Evolutionary conservation across 148 eudicot species (phyloP), one percentile per base, ranked within the genome.

Genomic region (Nepenthes mirabilis): DNA sequence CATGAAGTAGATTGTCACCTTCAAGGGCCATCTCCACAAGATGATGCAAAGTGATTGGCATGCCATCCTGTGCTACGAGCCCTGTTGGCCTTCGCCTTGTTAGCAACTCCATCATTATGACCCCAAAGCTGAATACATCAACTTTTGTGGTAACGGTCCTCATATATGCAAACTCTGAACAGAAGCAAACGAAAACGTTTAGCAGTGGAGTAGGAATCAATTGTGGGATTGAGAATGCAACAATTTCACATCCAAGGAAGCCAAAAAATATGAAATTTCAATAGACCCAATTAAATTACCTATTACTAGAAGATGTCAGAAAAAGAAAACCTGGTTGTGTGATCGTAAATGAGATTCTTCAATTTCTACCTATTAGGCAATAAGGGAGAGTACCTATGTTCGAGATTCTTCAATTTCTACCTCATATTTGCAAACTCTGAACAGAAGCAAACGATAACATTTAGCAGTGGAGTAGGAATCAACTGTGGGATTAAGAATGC

Each of bases 111-210:
- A 93, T 83, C 67, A 82, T 64, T 59, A 88, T 65, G 34, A 88
- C 56, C 3, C 99, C 96, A 2, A 86, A 88, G 83, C 96, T 88
- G 82, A 88, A 93, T 56, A 93, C 77, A 37, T 93, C 96, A 37
- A 88, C 91, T 70, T 88, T 86, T 40, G 99, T 83, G 5, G 96
- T 88, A 33, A 86, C 79, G 60, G 69, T 74, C 77, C 85, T 79
- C 91, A 86, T 88, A 58, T 82, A 93, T 60, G 99, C 96, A 61
- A 83, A 79, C 67, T 88, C 96, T 88, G 89, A 58, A 49, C 52
- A 49, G 6, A n/a, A 11, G 52, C 52, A 49, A 3, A 5, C 10
- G 2, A 10, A 5, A 49, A 49, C 3, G 14, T 49, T 49, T 49
- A 49, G 12, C 14, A 1, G 10, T 5, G 11, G 6, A 11, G 48